Evolutionary conservation across 2,329 filamentous ascomycete species (phyloP), one percentile per base, ranked within the genome.

Genomic region (Colletotrichum karsti): DNA sequence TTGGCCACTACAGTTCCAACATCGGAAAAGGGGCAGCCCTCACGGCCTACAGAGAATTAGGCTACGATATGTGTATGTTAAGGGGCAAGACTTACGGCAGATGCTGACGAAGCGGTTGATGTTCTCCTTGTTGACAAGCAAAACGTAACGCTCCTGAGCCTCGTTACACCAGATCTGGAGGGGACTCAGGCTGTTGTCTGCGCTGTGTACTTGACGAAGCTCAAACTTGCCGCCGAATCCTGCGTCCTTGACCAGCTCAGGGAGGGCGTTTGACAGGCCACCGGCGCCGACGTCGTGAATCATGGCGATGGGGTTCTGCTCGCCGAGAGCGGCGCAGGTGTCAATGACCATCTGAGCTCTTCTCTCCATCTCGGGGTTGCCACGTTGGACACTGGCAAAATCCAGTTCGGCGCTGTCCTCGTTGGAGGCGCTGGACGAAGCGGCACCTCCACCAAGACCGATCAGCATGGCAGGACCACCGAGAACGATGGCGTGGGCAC

Each of bases 141-240:
- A 84, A 7, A 99, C 96, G 75, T 99, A 99, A 78, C 96, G 88
- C 80, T 99, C 96, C 78, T 99, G 96, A 0, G 96, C 94, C 79
- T 98, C 95, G 74, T 95, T 97, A 80, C 96, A 98, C 95, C 95
- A 98, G 51, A 99, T 97, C 77, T 98, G 93, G 65, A 99, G 88
- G 20, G 96, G 96, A 75, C 93, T 97, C 92, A 99, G 95, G 76
- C 93, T 92, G 71, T 87, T 90, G 79, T 98, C 96, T 2, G 93
- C 93, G 77, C 90, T 97, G 77, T 98, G 94, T 39, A 99, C 87
- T 75, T 98, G 93, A 71, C 96, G 91, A n/a, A 99, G 87, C 80
- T 99, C 95, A 72, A 99, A 98, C 50, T 90, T 91, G 56, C 95
- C 96, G 63, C 96, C 96, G 59, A 93, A 92, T 1, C 94, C 94